Percentiles rank a stretch among this genome's conserved stretches.
phyloP scores from a whole-genome alignment of 805 yeast genomes.

The Lipomyces orientalis region DNA sequence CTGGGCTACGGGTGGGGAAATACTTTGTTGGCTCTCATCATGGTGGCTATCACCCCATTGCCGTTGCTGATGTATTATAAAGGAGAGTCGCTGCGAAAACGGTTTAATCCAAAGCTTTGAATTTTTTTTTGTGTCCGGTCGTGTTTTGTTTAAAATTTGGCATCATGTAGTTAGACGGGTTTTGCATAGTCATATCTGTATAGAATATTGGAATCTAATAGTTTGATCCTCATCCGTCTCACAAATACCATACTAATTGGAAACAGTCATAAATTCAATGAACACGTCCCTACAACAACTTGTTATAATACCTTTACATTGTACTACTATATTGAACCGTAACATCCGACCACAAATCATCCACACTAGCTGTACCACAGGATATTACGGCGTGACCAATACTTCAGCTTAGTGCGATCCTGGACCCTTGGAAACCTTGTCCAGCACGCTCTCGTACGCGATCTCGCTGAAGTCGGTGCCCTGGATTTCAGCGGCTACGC shows the following conservation, averaged over 20 bases:
- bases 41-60: slow-evolving; percentile 64
- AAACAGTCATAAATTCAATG: background rate
- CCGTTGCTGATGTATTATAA: slow-evolving; percentile 46
- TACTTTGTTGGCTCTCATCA: slow-evolving; percentile 64
- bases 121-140: background rate
- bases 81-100: slow-evolving; percentile 20
- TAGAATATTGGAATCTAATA: background rate
- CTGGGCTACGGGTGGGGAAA: slow-evolving; percentile 38
- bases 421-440: slow-evolving; percentile 80
- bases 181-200: background rate
- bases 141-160: background rate
- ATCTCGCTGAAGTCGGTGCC: slow-evolving; percentile 99
- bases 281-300: background rate
- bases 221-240: background rate
- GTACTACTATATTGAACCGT: background rate
- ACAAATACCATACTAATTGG: background rate
- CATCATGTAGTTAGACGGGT: background rate
- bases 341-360: background rate
- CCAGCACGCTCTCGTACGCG: slow-evolving; percentile 90
- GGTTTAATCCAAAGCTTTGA: slow-evolving; percentile 18
- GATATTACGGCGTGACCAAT: background rate
- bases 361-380: background rate
- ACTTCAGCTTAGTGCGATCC: background rate
- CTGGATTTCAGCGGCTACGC: slow-evolving; percentile 92
- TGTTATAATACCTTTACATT: slow-evolving; percentile 1